Base-by-base conservation (phyloP, 108 stramenopile species). In the Fistulifera pelliculosa region DNA sequence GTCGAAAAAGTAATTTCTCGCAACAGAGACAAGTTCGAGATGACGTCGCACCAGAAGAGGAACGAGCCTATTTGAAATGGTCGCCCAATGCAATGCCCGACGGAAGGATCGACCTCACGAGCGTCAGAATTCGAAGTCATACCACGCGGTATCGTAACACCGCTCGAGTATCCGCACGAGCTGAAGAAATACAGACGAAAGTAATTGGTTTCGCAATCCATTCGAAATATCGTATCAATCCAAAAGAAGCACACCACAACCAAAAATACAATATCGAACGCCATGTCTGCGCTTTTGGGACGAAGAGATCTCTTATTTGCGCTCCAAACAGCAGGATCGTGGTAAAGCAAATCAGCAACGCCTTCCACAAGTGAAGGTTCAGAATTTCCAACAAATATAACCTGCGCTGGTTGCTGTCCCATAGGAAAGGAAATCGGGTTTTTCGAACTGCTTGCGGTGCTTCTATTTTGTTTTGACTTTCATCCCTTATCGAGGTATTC, bases 11-110 rank as follows among this genome's bases (percentile, higher is more conserved):
- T 45, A 40, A 90, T 70, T 28, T 90, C 77, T 45, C 62, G 76
- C 1, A 85, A 61, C 13, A 83, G 64, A 0, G 77, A 49, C 14
- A 71, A 10, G 0, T 80, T 83, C 1, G 72, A 76, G 27, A 83
- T 49, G 0, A 80, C 7, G 60, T 88, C 86, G 56, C 77, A 80
- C 86, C 86, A 88, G 52, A 88, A 88, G 28, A 81, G 49, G 56
- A 81, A 88, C 26, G 65, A 68, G 1, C 82, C 86, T 21, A 75
- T 41, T 5, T 45, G 44, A 17, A 17, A 17, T 6, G 16, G 16
- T 38, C 59, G 3, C 11, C 44, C 44, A 45, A 4, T 8, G 8
- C 31, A 35, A 35, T 35, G 8, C 8, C 31, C 31, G 31, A 35
- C 31, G 31, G 31, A 35, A 6, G 31, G 31, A 35, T 35, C 52